These are phyloP conservation scores for Laburnicola sp. DNA, from an alignment of 2,329 filamentous ascomycete genomes.

Conservation along the genomic window DNA sequence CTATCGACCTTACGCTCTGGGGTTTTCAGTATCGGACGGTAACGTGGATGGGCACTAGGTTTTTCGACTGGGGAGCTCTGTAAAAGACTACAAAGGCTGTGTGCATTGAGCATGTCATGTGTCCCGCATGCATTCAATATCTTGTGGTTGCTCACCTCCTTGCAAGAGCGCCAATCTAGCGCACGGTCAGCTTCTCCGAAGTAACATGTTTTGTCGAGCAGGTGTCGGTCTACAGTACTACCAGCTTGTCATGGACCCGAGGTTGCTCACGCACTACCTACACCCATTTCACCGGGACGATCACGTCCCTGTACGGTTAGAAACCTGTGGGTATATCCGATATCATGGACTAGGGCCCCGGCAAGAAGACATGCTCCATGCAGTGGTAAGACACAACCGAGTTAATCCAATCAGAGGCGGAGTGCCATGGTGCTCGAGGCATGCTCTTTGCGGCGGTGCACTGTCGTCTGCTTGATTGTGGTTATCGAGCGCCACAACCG, in stretches of 20 bases:
- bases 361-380: slow-evolving; percentile 3
- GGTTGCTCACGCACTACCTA: slow-evolving; percentile 12
- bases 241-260: not conserved
- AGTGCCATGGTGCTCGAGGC: not conserved
- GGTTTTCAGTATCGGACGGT: slow-evolving; percentile 37
- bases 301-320: not conserved
- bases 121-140: not conserved
- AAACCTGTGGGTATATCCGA: not conserved
- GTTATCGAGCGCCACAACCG: not conserved
- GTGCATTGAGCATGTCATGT: not conserved
- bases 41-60: slow-evolving; percentile 30
- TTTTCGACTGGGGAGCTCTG: slow-evolving; percentile 43
- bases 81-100: slow-evolving; percentile 17
- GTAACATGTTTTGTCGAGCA: too few species aligned
- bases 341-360: not conserved
- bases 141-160: not conserved
- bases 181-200: not conserved
- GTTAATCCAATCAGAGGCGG: not conserved
- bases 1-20: slow-evolving; percentile 42
- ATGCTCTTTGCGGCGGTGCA: not conserved
- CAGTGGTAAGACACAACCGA: not conserved
- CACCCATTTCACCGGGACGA: slow-evolving; percentile 3
- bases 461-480: not conserved
- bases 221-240: not conserved
- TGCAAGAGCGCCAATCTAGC: not conserved